Evolutionary conservation across 768 basidiomycete genomes (phyloP).

Genomic region (Lactarius deliciosus): DNA sequence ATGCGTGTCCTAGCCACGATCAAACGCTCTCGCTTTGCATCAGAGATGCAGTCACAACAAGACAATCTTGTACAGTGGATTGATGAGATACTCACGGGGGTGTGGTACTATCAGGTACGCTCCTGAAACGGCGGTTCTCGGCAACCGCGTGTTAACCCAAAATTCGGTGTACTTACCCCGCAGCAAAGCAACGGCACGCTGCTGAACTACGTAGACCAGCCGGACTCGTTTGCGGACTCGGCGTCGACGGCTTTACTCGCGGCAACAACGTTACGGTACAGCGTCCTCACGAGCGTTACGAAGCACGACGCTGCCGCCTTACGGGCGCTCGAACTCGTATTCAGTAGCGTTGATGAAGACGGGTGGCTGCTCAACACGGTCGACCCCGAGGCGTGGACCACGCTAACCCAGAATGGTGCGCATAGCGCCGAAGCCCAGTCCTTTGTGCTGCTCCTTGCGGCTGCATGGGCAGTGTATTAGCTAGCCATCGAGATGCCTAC

Average conservation of each 20-base stretch:
- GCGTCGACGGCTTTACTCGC: slow-evolving; percentile 59
- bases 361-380: slow-evolving; percentile 30
- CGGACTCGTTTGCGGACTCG: slow-evolving; percentile 52
- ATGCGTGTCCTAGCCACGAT: slow-evolving; percentile 58
- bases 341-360: slow-evolving; percentile 40
- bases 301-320: slow-evolving; percentile 43
- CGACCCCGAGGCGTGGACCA: slow-evolving; percentile 10
- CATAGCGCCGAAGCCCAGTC: slow-evolving; percentile 30
- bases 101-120: slow-evolving; percentile 48
- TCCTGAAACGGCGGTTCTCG: neutral
- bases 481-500: too few relatives aligned
- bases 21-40: slow-evolving; percentile 43
- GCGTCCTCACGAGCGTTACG: slow-evolving; percentile 41
- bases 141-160: neutral
- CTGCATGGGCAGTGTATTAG: slow-evolving; percentile 26
- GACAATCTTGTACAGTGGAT: slow-evolving; percentile 52
- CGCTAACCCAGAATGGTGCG: slow-evolving; percentile 10
- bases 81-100: slow-evolving; percentile 47
- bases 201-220: slow-evolving; percentile 52
- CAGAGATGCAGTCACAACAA: slow-evolving; percentile 41
- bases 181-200: slow-evolving; percentile 48
- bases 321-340: slow-evolving; percentile 41
- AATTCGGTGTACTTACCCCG: neutral
- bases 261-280: slow-evolving; percentile 55
- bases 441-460: slow-evolving; percentile 29